Conservation (phyloP, 768 basidiomycete genomes). For the Cystofilobasidium capitatum region DNA sequence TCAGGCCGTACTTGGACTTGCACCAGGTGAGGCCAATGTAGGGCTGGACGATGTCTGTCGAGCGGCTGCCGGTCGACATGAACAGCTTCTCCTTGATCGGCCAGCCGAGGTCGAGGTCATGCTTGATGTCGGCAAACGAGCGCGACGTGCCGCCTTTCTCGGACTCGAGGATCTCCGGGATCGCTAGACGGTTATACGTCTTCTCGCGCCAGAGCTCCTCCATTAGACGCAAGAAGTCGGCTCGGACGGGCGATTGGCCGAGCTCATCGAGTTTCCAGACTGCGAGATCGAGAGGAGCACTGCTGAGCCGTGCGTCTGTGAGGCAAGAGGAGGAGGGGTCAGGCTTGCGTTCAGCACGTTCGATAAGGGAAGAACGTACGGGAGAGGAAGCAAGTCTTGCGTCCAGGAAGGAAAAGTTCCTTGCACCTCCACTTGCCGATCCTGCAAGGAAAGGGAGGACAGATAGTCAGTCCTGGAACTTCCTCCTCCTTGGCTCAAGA, state of each 20-base stretch:
- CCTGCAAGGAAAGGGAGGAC: slow-evolving; percentile 4
- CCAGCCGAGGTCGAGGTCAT: slow-evolving; percentile 12
- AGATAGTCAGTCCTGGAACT: background rate
- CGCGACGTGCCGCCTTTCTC: background rate
- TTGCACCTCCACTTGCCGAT: slow-evolving; percentile 33
- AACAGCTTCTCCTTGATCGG: slow-evolving; percentile 11
- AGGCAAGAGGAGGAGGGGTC: background rate
- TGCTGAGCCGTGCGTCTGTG: slow-evolving; percentile 25
- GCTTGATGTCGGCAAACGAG: slow-evolving; percentile 10
- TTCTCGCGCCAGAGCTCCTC: background rate
- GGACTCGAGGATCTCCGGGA: slow-evolving; percentile 2
- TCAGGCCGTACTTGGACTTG: background rate
- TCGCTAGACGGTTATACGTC: background rate
- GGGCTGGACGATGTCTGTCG: background rate
- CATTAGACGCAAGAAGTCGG: background rate
- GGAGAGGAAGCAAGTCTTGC: slow-evolving; percentile 30
- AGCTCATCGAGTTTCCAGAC: slow-evolving; percentile 18
- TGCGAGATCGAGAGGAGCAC: slow-evolving; percentile 17
- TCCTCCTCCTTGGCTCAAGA: background rate
- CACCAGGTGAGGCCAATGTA: slow-evolving; percentile 21
- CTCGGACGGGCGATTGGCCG: background rate
- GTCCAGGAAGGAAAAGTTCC: slow-evolving; percentile 29
- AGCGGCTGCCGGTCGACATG: background rate
- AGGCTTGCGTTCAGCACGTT: too few species aligned
- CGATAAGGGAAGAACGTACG: background rate